phyloP scores from a whole-genome alignment of 2,329 filamentous ascomycete species.

The Mycosphaerelloides madeirae region DNA sequence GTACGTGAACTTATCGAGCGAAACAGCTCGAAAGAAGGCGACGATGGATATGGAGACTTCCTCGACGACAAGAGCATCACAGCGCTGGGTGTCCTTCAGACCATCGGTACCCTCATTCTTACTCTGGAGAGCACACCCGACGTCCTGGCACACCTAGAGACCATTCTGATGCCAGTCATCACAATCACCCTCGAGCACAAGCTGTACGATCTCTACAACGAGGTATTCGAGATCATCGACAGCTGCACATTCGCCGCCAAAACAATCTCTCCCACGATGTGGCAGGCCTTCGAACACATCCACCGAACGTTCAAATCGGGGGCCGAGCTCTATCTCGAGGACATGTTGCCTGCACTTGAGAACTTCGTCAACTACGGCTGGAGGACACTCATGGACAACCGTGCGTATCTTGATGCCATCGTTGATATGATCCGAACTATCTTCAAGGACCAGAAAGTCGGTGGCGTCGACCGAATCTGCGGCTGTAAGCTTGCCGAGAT shows the following conservation, averaged over 20 bases:
- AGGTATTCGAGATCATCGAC: constrained; percentile 98
- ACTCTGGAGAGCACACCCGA: constrained; percentile 96
- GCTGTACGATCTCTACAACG: constrained; percentile 94
- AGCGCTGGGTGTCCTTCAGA: constrained; percentile 90
- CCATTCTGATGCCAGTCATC: constrained; percentile 94
- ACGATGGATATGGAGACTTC: constrained; percentile 81
- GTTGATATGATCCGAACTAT: constrained; percentile 94
- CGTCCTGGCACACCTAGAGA: constrained; percentile 88
- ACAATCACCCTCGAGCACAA: constrained; percentile 96
- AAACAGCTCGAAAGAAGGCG: constrained; percentile 70
- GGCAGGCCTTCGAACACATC: constrained; percentile 95
- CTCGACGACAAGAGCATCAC: constrained; percentile 98
- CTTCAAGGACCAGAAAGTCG: constrained; percentile 87
- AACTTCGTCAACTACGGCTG: constrained; percentile 96
- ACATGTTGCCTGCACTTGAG: constrained; percentile 96
- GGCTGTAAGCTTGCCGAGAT: constrained; percentile 96
- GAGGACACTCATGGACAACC: constrained; percentile 73
- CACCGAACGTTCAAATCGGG: constrained; percentile 96
- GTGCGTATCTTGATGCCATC: constrained; percentile 78
- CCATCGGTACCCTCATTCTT: constrained; percentile 93
- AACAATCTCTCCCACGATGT: constrained; percentile 93
- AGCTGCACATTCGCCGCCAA: constrained; percentile 98
- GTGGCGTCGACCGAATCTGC: constrained; percentile 90
- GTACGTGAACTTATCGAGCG: constrained; percentile 87
- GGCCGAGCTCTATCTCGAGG: constrained; percentile 93